A percentile compares a stretch with the other conserved stretches of the same genome.
These are phyloP conservation scores for Candida montana DNA, from an alignment of 805 yeast species.

Conservation along the genomic window DNA sequence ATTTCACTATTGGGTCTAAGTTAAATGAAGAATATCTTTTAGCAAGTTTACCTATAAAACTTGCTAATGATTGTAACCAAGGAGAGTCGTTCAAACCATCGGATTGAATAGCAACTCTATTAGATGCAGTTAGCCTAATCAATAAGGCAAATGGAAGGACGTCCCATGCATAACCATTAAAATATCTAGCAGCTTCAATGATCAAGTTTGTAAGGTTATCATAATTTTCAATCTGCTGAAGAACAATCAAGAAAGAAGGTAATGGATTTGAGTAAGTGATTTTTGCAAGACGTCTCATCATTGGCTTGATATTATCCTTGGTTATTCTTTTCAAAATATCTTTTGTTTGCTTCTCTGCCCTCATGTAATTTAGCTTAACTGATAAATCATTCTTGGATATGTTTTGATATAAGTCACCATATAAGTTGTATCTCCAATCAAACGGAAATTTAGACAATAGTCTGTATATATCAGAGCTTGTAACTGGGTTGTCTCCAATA, in stretches of 20 bases:
- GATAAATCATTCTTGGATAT: slow-evolving; percentile 49
- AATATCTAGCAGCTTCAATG: slow-evolving; percentile 71
- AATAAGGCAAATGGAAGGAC: slow-evolving; percentile 68
- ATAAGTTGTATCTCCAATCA: slow-evolving; percentile 66
- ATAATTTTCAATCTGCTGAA: slow-evolving; percentile 85
- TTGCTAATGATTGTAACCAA: slow-evolving; percentile 82
- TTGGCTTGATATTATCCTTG: slow-evolving; percentile 65
- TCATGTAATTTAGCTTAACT: slow-evolving; percentile 54
- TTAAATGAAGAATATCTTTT: slow-evolving; percentile 51
- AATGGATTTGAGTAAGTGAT: slow-evolving; percentile 73
- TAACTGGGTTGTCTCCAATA: slow-evolving; percentile 50
- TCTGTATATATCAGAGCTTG: slow-evolving; percentile 53
- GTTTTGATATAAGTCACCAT: slow-evolving; percentile 68
- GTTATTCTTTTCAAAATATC: slow-evolving; percentile 75
- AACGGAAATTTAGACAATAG: slow-evolving; percentile 49
- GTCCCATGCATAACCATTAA: slow-evolving; percentile 81
- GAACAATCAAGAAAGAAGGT: slow-evolving; percentile 63
- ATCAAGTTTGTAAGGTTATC: slow-evolving; percentile 78
- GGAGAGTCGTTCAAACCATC: slow-evolving; percentile 78
- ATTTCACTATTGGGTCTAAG: slow-evolving; percentile 54
- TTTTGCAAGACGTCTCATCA: slow-evolving; percentile 69
- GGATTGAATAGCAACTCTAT: slow-evolving; percentile 60
- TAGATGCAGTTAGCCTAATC: slow-evolving; percentile 57
- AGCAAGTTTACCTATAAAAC: slow-evolving; percentile 71
- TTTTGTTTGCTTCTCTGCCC: slow-evolving; percentile 75